A percentile compares a stretch with the other conserved stretches of the same genome.
Evolutionary conservation across 331 rosid genomes (phyloP).

Genomic region (Pyrus hybrid): DNA sequence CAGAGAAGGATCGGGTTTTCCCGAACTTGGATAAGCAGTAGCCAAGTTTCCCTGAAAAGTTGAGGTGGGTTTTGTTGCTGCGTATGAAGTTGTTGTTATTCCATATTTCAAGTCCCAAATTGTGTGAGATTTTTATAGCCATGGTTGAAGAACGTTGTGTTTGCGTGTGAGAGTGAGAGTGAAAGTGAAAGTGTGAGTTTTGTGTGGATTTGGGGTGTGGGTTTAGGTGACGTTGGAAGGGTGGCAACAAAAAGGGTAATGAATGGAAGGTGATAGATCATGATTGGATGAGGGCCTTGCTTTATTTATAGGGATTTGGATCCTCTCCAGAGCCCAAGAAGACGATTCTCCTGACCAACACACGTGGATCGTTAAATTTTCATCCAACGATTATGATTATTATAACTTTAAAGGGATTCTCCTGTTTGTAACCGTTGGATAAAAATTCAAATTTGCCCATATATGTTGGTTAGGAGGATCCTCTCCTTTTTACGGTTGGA

Average conservation of each 20-base stretch:
- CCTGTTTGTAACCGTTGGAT: too few species aligned
- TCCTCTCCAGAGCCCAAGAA: too few species aligned
- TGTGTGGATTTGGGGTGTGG: not conserved
- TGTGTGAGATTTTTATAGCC: slow-evolving; percentile 39
- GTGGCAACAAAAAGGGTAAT: not conserved
- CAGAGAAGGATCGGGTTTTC: slow-evolving; percentile 26
- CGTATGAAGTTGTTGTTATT: slow-evolving; percentile 6
- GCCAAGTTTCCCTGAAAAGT: slow-evolving; percentile 21
- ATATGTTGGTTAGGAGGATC: too few species aligned
- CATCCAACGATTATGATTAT: too few species aligned
- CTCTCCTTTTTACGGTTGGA: not conserved
- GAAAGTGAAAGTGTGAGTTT: not conserved
- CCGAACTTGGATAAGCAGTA: slow-evolving; percentile 34
- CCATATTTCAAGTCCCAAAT: slow-evolving; percentile 22
- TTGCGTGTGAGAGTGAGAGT: not conserved
- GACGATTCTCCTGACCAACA: too few species aligned
- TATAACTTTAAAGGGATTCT: too few species aligned
- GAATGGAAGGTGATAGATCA: not conserved
- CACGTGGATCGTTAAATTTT: too few species aligned
- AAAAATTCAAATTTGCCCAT: too few species aligned
- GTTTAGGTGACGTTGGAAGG: not conserved
- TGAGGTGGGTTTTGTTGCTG: slow-evolving; percentile 16
- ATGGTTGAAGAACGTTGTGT: slow-evolving; percentile 33
- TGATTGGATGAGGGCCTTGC: not conserved
- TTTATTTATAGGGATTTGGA: not conserved